Conservation (phyloP, 768 basidiomycete species). For the Amanita pseudoporphyria region DNA sequence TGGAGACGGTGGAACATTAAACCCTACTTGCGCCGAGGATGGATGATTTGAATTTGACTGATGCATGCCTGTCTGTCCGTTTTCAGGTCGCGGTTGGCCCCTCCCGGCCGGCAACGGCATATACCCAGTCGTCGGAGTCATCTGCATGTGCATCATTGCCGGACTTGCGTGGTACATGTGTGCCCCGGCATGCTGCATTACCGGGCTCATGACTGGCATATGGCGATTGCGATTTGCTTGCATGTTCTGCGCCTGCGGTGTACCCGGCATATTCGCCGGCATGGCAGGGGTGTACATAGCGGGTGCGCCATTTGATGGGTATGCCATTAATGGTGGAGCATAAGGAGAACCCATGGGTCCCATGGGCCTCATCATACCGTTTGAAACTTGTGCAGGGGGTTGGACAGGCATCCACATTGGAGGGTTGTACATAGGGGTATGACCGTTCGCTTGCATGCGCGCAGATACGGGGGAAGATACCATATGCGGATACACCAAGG, state of each 20-base stretch:
- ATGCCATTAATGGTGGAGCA: conserved; percentile 53
- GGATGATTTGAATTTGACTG: conserved; percentile 21
- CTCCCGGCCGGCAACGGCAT: conserved; percentile 39
- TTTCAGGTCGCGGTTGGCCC: conserved; percentile 39
- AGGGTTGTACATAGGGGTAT: conserved; percentile 45
- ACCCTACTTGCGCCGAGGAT: conserved; percentile 27
- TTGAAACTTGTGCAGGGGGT: conserved; percentile 35
- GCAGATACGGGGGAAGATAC: conserved; percentile 54
- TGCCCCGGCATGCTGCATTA: conserved; percentile 47
- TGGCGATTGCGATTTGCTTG: conserved; percentile 37
- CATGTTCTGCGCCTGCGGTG: conserved; percentile 29
- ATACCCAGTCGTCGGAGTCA: conserved; percentile 32
- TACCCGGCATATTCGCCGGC: conserved; percentile 26
- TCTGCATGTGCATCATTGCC: conserved; percentile 30
- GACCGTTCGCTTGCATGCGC: conserved; percentile 54
- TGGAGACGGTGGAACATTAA: conserved; percentile 31
- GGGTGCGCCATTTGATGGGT: conserved; percentile 44
- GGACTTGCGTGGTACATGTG: conserved; percentile 63
- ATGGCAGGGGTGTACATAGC: conserved; percentile 37
- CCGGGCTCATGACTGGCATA: conserved; percentile 63
- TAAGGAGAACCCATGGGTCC: conserved; percentile 51
- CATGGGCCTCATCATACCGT: conserved; percentile 45
- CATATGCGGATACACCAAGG: conserved; percentile 56
- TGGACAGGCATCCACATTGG: conserved; percentile 58
- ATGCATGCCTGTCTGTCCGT: conserved; percentile 35